Percentiles rank a stretch among this genome's conserved stretches.
These are phyloP conservation scores for Aspergillus ustus DNA, from an alignment of 2,329 filamentous ascomycete species.

Conservation along the genomic window DNA sequence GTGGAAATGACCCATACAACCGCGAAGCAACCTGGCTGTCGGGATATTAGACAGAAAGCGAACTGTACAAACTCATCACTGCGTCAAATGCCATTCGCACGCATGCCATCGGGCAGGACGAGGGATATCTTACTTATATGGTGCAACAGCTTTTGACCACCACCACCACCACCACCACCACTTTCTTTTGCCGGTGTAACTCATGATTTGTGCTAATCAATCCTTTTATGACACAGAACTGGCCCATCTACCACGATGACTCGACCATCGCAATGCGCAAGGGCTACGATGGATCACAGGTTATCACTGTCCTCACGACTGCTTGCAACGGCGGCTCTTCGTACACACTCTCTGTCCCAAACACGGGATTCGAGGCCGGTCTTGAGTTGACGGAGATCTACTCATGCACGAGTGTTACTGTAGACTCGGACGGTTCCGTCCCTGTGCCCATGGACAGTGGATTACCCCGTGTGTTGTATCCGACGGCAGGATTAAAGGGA, in stretches of 20 bases:
- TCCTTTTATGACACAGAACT: conserved; percentile 34
- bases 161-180: background rate
- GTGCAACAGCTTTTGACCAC: conserved; percentile 16
- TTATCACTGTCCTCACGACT: conserved; percentile 49
- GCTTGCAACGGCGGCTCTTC: conserved; percentile 39
- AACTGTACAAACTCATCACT: conserved; percentile 56
- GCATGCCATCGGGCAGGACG: conserved; percentile 44
- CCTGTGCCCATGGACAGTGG: conserved; percentile 50
- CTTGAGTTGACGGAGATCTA: conserved; percentile 33
- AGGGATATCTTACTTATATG: conserved; percentile 47
- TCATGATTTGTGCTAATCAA: background rate
- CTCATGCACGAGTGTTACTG: conserved; percentile 49
- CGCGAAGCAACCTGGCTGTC: conserved; percentile 65
- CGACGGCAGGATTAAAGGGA: conserved; percentile 15
- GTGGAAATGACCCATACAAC: conserved; percentile 54
- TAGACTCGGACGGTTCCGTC: conserved; percentile 50
- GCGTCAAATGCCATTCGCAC: conserved; percentile 57
- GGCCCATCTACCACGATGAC: conserved; percentile 50
- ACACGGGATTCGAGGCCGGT: conserved; percentile 32
- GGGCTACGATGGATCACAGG: conserved; percentile 45
- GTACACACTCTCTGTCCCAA: conserved; percentile 32
- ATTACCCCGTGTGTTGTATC: conserved; percentile 46
- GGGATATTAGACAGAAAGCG: conserved; percentile 51
- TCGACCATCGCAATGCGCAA: conserved; percentile 52
- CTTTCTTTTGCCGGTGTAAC: too few species aligned